Evolutionary conservation across 768 basidiomycete species (phyloP).

Genomic region (Lactifluus piperatus): DNA sequence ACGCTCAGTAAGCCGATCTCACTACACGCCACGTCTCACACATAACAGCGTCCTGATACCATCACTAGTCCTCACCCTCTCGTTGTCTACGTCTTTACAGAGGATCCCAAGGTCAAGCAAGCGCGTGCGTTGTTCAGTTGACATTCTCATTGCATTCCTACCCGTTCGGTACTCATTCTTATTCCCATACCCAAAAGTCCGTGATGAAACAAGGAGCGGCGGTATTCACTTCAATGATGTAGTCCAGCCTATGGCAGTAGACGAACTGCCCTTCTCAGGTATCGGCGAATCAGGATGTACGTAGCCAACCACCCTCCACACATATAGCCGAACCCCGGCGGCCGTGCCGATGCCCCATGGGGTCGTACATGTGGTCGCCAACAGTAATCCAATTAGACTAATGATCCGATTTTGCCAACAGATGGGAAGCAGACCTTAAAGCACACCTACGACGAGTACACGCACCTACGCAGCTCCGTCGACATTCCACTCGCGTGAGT

Average conservation of each 20-base stretch:
- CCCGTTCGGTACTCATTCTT: neutral
- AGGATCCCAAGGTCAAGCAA: slow-evolving; percentile 12
- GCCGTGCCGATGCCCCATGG: too few relatives aligned
- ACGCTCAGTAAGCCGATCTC: slow-evolving; percentile 34
- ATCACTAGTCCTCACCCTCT: slow-evolving; percentile 16
- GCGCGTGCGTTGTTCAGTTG: slow-evolving; percentile 7
- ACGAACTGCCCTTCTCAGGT: slow-evolving; percentile 24
- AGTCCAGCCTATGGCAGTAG: slow-evolving; percentile 20
- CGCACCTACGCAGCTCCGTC: slow-evolving; percentile 38
- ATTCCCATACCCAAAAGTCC: slow-evolving; percentile 20
- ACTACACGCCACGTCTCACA: neutral
- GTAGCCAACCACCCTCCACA: neutral
- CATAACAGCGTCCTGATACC: neutral
- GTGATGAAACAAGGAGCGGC: slow-evolving; percentile 27
- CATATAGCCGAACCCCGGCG: too few relatives aligned
- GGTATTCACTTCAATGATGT: slow-evolving; percentile 28
- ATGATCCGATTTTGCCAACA: neutral
- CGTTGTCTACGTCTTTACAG: slow-evolving; percentile 18
- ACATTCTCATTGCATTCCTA: neutral
- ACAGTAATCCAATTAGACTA: too few relatives aligned
- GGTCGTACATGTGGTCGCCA: too few relatives aligned
- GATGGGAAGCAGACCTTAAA: slow-evolving; percentile 25
- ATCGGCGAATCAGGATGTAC: slow-evolving; percentile 27
- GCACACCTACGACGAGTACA: slow-evolving; percentile 34
- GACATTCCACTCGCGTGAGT: slow-evolving; percentile 53